Evolutionary conservation across 352 stramenopile species (phyloP).

Genomic region (Phytophthora idaei): DNA sequence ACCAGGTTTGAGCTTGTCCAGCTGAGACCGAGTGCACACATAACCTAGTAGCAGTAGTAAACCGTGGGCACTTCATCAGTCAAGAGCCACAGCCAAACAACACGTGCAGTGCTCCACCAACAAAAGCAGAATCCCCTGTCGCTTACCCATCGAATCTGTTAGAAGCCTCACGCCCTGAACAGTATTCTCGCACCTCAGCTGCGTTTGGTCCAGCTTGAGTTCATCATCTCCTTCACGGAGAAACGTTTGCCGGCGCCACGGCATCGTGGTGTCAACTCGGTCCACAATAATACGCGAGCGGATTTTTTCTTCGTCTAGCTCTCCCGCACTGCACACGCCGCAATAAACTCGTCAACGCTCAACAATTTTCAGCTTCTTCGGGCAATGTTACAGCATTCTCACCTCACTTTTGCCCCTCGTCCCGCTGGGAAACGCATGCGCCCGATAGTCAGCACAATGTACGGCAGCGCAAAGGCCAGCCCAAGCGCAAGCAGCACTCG

Average conservation of each 20-base stretch:
- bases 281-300: slow-evolving; percentile 71
- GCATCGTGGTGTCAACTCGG: slow-evolving; percentile 22
- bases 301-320: slow-evolving; percentile 66
- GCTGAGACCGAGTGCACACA: slow-evolving; percentile 55
- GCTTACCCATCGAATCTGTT: slow-evolving; percentile 62
- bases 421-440: slow-evolving; percentile 37
- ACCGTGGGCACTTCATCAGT: background rate
- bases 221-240: slow-evolving; percentile 56
- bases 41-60: slow-evolving; percentile 34
- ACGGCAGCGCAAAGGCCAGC: slow-evolving; percentile 47
- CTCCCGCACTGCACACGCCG: slow-evolving; percentile 32
- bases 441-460: slow-evolving; percentile 52
- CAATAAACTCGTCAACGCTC: slow-evolving; percentile 5
- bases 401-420: slow-evolving; percentile 17
- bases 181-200: slow-evolving; percentile 59
- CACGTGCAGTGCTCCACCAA: background rate
- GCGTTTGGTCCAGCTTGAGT: slow-evolving; percentile 44
- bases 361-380: background rate
- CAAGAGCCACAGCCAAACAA: background rate
- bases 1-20: slow-evolving; percentile 42
- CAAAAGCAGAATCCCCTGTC: background rate
- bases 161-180: slow-evolving; percentile 52
- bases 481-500: slow-evolving; percentile 47
- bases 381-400: background rate
- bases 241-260: slow-evolving; percentile 48